These are phyloP conservation scores for Nissolia schottii DNA, from an alignment of 306 rosid genomes.

Conservation along the genomic window DNA sequence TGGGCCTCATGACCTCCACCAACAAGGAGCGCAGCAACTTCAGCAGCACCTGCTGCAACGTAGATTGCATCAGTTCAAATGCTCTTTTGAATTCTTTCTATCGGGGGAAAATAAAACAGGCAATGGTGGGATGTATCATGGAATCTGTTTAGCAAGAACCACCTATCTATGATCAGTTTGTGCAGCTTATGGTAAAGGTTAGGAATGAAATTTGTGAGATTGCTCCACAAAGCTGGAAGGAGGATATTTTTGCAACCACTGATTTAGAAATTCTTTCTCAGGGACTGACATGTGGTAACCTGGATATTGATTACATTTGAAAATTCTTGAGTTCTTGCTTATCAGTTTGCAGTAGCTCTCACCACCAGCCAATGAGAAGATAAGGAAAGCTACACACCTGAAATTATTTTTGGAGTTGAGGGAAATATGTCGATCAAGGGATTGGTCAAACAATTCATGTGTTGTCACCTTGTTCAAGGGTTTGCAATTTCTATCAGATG, in stretches of 20 bases:
- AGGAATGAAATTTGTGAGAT: slow-evolving; percentile 82
- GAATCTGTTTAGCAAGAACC: slow-evolving; percentile 67
- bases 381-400: slow-evolving; percentile 50
- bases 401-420: slow-evolving; percentile 57
- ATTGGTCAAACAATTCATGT: slow-evolving; percentile 53
- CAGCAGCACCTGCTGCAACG: no score
- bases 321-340: slow-evolving; percentile 73
- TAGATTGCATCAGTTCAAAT: no score
- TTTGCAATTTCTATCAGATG: slow-evolving; percentile 74
- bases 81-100: no score
- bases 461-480: slow-evolving; percentile 75
- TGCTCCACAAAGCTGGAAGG: slow-evolving; percentile 87
- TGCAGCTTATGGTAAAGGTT: slow-evolving; percentile 76
- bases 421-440: slow-evolving; percentile 53
- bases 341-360: slow-evolving; percentile 80
- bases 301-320: slow-evolving; percentile 83
- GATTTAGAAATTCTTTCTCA: slow-evolving; percentile 73
- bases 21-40: no score
- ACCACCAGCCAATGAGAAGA: slow-evolving; percentile 68
- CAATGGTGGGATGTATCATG: slow-evolving; percentile 86
- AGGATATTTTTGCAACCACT: slow-evolving; percentile 58
- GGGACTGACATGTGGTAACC: slow-evolving; percentile 77
- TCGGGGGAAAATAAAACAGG: slow-evolving; percentile 62
- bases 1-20: no score
- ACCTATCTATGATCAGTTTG: slow-evolving; percentile 64